Percentiles rank a stretch among this genome's conserved stretches.
phyloP scores from a whole-genome alignment of 2,329 filamentous ascomycete genomes.

The Cercospora berteroae region DNA sequence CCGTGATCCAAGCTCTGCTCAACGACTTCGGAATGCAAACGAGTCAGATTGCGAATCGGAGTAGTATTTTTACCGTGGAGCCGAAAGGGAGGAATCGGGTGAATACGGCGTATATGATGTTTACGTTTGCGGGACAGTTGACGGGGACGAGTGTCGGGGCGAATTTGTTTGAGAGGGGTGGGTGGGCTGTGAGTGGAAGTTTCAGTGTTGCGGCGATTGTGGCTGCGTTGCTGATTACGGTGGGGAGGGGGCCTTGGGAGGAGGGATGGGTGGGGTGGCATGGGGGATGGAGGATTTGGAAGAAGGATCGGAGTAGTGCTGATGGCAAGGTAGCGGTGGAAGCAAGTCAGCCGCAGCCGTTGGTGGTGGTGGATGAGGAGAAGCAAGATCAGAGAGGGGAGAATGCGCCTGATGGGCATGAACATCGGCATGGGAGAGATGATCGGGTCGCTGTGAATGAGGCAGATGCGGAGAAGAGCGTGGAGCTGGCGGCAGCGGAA shows the following conservation, averaged over 20 bases:
- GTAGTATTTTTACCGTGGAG: slow-evolving; percentile 67
- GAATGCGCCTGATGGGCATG: slow-evolving; percentile 20
- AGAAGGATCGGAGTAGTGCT: slow-evolving; percentile 40
- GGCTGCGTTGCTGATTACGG: slow-evolving; percentile 45
- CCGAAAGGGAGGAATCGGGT: slow-evolving; percentile 70
- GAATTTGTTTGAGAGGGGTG: slow-evolving; percentile 54
- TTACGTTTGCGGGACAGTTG: slow-evolving; percentile 71
- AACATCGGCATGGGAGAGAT: slow-evolving; percentile 26
- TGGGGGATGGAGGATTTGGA: slow-evolving; percentile 55
- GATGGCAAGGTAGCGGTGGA: slow-evolving; percentile 36
- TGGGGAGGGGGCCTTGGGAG: slow-evolving; percentile 55
- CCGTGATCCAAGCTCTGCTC: slow-evolving; percentile 68
- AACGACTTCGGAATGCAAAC: slow-evolving; percentile 72
- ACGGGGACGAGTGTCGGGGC: slow-evolving; percentile 60
- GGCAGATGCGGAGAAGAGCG: slow-evolving; percentile 29
- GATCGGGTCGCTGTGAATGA: slow-evolving; percentile 31
- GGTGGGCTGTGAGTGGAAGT: slow-evolving; percentile 58
- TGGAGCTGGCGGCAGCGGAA: slow-evolving; percentile 33
- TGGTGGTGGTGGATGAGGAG: slow-evolving; percentile 33
- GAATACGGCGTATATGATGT: slow-evolving; percentile 80
- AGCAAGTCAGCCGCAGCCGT: slow-evolving; percentile 7
- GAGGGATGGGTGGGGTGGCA: slow-evolving; percentile 60
- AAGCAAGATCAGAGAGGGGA: slow-evolving; percentile 16
- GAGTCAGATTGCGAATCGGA: slow-evolving; percentile 70
- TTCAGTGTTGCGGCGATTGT: slow-evolving; percentile 56